Base-by-base conservation (phyloP, 1,284 basidiomycete species). In the Boletus smithii region DNA sequence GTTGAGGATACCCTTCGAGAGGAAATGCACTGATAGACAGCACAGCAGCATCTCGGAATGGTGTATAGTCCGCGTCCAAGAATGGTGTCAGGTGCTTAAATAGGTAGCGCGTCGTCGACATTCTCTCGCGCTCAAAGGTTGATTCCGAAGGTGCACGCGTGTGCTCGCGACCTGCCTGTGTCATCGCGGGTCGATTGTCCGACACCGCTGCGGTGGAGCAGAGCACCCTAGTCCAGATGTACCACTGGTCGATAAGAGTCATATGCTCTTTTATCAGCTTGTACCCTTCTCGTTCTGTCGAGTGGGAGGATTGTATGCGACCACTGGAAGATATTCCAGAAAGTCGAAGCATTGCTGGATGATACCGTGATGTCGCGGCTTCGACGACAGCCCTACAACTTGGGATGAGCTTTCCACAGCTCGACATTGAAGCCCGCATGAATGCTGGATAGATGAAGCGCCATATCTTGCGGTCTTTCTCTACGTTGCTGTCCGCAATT, bases 1-100 rank as follows among this genome's bases (percentile, higher is more conserved):
- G 74, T 23, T 90, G 83, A 11, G 86, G 79, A 63, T 95, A 92
- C 2, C 84, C 83, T 51, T 74, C 77, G 10, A 80, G 74, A 13
- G 91, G 88, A 59, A 95, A 89, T 24, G 87, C 85, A 56, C 93
- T 93, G 57, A 97, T 85, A 46, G 91, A 92, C 35, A 88, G 73
- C 5, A 95, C 90, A 14, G 91, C 91, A 0, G 87, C 84, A 60
- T 95, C 90, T 44, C 91, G 80, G 66, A 95, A 95, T 1, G 80
- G 72, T 7, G 80, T 80, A 60, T 90, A 85, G 56, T 95, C 93
- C 14, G 88, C 91, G 46, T 91, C 88, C 44, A 97, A 74, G 62
- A 94, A 90, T 5, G 89, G 88, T 3, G 90, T 87, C 41, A 97
- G 74, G 59, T 91, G 90, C 51, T 87, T 80, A 67, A 97, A 94